Evolutionary conservation across 768 basidiomycete genomes (phyloP).

Genomic region (Imleria badia): DNA sequence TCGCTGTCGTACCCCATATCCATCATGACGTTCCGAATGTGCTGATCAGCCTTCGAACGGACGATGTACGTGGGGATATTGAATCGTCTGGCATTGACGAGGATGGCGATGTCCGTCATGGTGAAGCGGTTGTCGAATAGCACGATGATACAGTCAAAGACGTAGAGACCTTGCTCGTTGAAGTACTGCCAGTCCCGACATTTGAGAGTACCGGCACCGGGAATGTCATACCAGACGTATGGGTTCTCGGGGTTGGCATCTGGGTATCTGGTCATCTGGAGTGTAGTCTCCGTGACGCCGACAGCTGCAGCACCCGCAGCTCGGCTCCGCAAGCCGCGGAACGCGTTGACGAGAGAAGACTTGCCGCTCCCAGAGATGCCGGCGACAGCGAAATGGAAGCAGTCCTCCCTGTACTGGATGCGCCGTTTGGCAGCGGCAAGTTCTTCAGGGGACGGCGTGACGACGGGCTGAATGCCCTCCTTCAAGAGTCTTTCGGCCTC

Average conservation of each 20-base stretch:
- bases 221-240: slow-evolving; percentile 25
- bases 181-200: slow-evolving; percentile 24
- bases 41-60: slow-evolving; percentile 23
- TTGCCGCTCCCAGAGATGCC: slow-evolving; percentile 38
- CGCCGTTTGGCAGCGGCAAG: slow-evolving; percentile 16
- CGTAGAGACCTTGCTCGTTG: slow-evolving; percentile 23
- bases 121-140: slow-evolving; percentile 26
- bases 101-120: slow-evolving; percentile 22
- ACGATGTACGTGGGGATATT: slow-evolving; percentile 23
- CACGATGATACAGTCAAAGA: slow-evolving; percentile 24
- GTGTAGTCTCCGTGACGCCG: slow-evolving; percentile 20
- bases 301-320: slow-evolving; percentile 18
- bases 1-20: slow-evolving; percentile 23
- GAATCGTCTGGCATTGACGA: slow-evolving; percentile 15
- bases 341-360: slow-evolving; percentile 38
- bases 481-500: slow-evolving; percentile 18
- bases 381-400: slow-evolving; percentile 36
- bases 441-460: slow-evolving; percentile 13
- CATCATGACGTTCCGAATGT: slow-evolving; percentile 20
- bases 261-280: slow-evolving; percentile 12
- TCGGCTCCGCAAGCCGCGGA: slow-evolving; percentile 31
- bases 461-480: slow-evolving; percentile 25
- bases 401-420: slow-evolving; percentile 25
- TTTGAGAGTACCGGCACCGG: slow-evolving; percentile 21
- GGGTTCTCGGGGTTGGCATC: slow-evolving; percentile 15